phyloP scores from a whole-genome alignment of 495 filamentous ascomycete genomes.

The Bombardia bombarda region DNA sequence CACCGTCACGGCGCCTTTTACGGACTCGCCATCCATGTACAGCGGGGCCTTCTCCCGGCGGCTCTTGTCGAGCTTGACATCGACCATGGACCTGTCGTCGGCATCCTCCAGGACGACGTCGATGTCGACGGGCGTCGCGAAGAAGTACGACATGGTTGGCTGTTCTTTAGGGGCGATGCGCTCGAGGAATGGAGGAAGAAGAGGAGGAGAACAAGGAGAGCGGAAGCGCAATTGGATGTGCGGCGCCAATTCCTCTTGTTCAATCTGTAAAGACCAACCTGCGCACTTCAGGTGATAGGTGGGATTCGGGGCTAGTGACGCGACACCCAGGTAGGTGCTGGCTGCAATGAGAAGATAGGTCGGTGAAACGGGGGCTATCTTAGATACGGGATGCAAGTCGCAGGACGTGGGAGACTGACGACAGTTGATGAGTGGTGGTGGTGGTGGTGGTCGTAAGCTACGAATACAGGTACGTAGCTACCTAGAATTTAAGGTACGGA shows the following conservation, averaged over 20 bases:
- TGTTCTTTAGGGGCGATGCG: slow-evolving; percentile 4
- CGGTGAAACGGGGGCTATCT: no score
- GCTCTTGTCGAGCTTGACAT: slow-evolving; percentile 97
- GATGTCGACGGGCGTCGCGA: slow-evolving; percentile 96
- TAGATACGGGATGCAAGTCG: no score
- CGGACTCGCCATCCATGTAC: slow-evolving; percentile 97
- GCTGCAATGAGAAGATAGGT: no score
- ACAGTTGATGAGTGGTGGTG: no score
- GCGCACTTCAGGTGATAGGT: no score
- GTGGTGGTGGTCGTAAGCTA: no score
- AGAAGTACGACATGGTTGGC: slow-evolving; percentile 85
- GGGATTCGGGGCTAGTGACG: no score
- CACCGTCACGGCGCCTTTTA: slow-evolving; percentile 90
- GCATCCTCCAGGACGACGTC: slow-evolving; percentile 93
- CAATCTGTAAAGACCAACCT: no score
- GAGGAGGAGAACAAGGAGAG: neutral
- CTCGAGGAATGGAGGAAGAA: neutral
- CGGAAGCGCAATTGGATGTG: neutral
- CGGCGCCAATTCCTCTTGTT: neutral
- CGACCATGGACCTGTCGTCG: slow-evolving; percentile 91
- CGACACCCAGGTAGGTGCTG: no score
- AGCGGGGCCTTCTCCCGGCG: slow-evolving; percentile 91
- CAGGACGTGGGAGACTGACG: no score
- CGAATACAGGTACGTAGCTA: no score
- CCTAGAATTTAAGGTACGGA: no score